These are phyloP conservation scores for Usnea hakonensis DNA, from an alignment of 495 filamentous ascomycete genomes.

Conservation along the genomic window DNA sequence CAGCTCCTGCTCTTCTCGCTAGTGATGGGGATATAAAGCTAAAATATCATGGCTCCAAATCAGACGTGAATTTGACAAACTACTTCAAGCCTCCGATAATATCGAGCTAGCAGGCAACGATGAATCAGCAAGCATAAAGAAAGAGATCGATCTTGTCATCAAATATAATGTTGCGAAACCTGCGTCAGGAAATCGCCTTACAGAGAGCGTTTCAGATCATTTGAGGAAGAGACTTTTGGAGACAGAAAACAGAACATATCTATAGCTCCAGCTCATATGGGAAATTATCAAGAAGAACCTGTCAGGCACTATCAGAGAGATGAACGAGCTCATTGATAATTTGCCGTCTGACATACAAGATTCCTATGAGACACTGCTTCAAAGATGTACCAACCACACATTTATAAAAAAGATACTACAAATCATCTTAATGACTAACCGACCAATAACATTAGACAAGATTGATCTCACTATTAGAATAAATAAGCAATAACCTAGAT, in stretches of 20 bases:
- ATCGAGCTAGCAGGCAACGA: slow-evolving; percentile 31
- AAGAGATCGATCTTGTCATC: slow-evolving; percentile 36
- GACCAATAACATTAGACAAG: slow-evolving; percentile 32
- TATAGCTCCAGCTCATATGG: slow-evolving; percentile 36
- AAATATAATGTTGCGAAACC: slow-evolving; percentile 19
- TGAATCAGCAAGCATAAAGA: slow-evolving; percentile 28
- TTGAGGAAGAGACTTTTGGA: slow-evolving; percentile 23
- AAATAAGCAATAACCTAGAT: too few relatives aligned
- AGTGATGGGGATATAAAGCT: too few relatives aligned
- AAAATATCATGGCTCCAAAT: slow-evolving; percentile 36
- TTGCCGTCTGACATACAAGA: slow-evolving; percentile 27
- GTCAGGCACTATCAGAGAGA: slow-evolving; percentile 15
- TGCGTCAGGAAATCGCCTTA: not conserved
- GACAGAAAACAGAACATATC: slow-evolving; percentile 39
- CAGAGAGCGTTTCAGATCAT: not conserved
- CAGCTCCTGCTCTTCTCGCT: too few relatives aligned
- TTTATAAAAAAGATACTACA: slow-evolving; percentile 28
- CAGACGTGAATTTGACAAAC: slow-evolving; percentile 19
- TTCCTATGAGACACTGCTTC: slow-evolving; percentile 33
- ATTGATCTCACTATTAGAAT: slow-evolving; percentile 34
- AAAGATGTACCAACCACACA: slow-evolving; percentile 14
- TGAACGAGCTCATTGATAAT: slow-evolving; percentile 24
- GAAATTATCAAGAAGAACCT: slow-evolving; percentile 27
- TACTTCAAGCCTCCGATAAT: slow-evolving; percentile 19
- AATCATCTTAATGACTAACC: slow-evolving; percentile 30